Evolutionary conservation across 768 basidiomycete species (phyloP).

Genomic region (Leccinum longicurvipes): DNA sequence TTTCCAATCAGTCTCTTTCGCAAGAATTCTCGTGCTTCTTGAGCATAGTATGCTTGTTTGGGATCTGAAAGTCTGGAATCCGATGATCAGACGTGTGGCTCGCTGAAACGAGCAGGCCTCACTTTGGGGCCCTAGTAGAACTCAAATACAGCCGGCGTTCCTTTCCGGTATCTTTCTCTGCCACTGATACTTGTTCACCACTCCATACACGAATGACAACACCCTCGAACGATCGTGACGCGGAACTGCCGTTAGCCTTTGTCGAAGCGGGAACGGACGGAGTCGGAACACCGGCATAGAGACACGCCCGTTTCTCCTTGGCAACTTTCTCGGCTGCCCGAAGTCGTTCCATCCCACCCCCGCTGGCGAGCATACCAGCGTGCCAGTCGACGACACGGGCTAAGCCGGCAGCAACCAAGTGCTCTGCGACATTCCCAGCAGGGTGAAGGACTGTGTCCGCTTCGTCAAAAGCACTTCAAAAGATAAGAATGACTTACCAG

Average conservation of each 20-base stretch:
- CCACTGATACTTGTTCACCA: slow-evolving; percentile 84
- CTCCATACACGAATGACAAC: slow-evolving; percentile 87
- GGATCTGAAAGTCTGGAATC: slow-evolving; percentile 70
- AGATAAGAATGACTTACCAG: slow-evolving; percentile 42
- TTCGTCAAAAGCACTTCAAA: neutral
- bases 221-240: slow-evolving; percentile 66
- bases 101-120: slow-evolving; percentile 18
- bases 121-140: slow-evolving; percentile 86
- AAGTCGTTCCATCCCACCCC: slow-evolving; percentile 84
- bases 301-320: slow-evolving; percentile 66
- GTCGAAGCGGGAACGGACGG: slow-evolving; percentile 33
- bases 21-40: slow-evolving; percentile 91
- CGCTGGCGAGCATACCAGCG: slow-evolving; percentile 84
- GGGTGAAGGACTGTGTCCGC: slow-evolving; percentile 70
- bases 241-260: slow-evolving; percentile 47
- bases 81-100: slow-evolving; percentile 1
- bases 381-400: slow-evolving; percentile 97
- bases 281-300: slow-evolving; percentile 60
- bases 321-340: slow-evolving; percentile 79
- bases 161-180: slow-evolving; percentile 66
- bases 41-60: slow-evolving; percentile 82
- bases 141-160: slow-evolving; percentile 86
- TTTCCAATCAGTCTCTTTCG: slow-evolving; percentile 92
- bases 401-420: slow-evolving; percentile 77
- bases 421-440: slow-evolving; percentile 91